Evolutionary conservation across 75 land plant genomes (phyloP).

Genomic region (Cupressus sempervirens): DNA sequence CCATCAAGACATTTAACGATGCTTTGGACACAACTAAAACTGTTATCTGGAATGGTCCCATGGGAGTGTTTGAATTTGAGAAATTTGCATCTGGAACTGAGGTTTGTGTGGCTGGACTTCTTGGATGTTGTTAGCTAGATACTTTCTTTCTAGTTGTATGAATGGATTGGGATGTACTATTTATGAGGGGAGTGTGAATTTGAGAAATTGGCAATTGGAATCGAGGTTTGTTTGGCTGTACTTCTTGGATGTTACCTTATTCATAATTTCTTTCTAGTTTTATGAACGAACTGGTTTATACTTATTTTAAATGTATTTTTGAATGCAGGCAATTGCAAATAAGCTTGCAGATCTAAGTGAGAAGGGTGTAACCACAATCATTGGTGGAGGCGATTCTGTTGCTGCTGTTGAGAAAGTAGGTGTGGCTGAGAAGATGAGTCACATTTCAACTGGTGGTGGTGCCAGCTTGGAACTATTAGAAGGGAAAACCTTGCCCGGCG

Average conservation of each 20-base stretch:
- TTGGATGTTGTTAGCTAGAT: neutral
- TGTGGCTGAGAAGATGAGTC: conserved; percentile 89
- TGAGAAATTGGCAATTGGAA: no score
- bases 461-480: conserved; percentile 90
- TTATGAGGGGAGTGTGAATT: no score
- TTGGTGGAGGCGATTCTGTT: conserved; percentile 93
- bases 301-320: neutral
- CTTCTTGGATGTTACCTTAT: no score
- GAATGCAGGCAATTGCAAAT: conserved; percentile 61
- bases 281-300: neutral
- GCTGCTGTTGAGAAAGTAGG: conserved; percentile 92
- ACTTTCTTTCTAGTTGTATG: neutral
- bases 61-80: conserved; percentile 90
- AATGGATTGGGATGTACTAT: conserved; percentile 9
- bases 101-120: conserved; percentile 27
- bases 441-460: conserved; percentile 93
- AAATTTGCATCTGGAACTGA: conserved; percentile 79
- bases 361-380: conserved; percentile 80
- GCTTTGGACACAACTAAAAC: conserved; percentile 83
- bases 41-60: conserved; percentile 88
- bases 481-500: conserved; percentile 84
- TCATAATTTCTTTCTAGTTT: neutral
- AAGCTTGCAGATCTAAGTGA: conserved; percentile 74
- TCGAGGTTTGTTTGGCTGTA: no score
- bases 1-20: conserved; percentile 67